phyloP scores from a whole-genome alignment of 2,329 filamentous ascomycete species.

The Microascus cirrosus region DNA sequence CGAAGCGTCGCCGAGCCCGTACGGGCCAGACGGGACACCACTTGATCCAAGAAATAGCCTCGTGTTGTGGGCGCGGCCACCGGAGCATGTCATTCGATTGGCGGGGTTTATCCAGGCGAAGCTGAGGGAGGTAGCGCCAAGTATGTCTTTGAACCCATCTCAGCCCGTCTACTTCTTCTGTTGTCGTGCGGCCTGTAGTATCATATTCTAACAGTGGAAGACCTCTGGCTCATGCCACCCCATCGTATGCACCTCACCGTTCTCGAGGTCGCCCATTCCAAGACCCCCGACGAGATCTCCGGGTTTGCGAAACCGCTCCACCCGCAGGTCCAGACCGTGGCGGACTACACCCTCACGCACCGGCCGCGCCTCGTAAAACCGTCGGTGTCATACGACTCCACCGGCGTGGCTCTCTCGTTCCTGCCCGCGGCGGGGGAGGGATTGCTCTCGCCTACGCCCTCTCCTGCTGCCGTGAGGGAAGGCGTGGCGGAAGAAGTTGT shows the following conservation, averaged over 20 bases:
- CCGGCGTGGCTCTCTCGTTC: slow-evolving; percentile 79
- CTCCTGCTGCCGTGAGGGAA: neutral
- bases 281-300: slow-evolving; percentile 57
- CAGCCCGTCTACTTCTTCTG: neutral
- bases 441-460: slow-evolving; percentile 13
- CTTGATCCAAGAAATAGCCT: slow-evolving; percentile 68
- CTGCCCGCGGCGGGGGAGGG: slow-evolving; percentile 63
- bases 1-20: slow-evolving; percentile 57
- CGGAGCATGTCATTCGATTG: slow-evolving; percentile 56
- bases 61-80: slow-evolving; percentile 80
- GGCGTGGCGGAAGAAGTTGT: slow-evolving; percentile 9
- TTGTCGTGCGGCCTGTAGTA: neutral
- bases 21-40: slow-evolving; percentile 50
- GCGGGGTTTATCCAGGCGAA: slow-evolving; percentile 58
- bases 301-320: slow-evolving; percentile 47
- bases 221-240: slow-evolving; percentile 76
- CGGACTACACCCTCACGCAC: slow-evolving; percentile 54
- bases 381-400: slow-evolving; percentile 70
- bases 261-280: slow-evolving; percentile 75
- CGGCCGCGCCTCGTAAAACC: slow-evolving; percentile 72
- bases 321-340: slow-evolving; percentile 45
- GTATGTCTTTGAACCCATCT: slow-evolving; percentile 37
- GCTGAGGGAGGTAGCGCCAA: slow-evolving; percentile 52
- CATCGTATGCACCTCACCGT: slow-evolving; percentile 74
- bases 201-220: slow-evolving; percentile 27